phyloP scores from a whole-genome alignment of 257 asterid genomes.

The Plectranthus barbatus region DNA sequence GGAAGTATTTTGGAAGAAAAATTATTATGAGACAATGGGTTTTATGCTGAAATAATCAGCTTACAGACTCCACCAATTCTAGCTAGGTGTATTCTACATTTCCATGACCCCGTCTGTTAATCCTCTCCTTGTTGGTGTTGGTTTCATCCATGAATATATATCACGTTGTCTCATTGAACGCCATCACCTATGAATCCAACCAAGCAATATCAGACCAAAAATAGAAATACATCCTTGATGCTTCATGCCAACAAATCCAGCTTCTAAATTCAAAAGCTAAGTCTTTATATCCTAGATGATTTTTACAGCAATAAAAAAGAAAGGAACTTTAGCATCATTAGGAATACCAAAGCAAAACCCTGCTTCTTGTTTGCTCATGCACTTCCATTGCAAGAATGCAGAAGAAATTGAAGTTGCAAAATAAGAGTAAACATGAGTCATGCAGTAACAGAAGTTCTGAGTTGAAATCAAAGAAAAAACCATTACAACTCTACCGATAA shows the following conservation, averaged over 20 bases:
- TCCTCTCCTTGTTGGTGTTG: constrained; percentile 16
- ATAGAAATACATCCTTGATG: background rate
- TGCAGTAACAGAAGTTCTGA: background rate
- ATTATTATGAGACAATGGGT: constrained; percentile 7
- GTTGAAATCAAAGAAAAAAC: background rate
- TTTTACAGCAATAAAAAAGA: no score
- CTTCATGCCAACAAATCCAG: background rate
- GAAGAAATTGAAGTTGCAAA: background rate
- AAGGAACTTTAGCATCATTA: no score
- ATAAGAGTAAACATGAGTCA: background rate
- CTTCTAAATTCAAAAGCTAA: background rate
- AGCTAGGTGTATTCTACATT: constrained; percentile 22
- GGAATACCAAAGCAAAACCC: no score
- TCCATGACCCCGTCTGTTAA: constrained; percentile 4
- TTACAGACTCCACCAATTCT: constrained; percentile 8
- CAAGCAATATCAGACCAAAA: constrained; percentile 1
- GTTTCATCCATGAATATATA: constrained; percentile 18
- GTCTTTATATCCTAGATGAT: background rate
- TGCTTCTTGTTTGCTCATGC: no score
- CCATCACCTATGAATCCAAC: constrained; percentile 62
- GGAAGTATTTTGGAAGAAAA: constrained; percentile 4
- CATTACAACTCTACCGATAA: background rate
- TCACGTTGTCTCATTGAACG: constrained; percentile 67
- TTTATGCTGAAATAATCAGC: constrained; percentile 19
- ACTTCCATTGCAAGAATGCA: no score